Evolutionary conservation across 306 rosid species (phyloP).

Genomic region (Benincasa hispida): DNA sequence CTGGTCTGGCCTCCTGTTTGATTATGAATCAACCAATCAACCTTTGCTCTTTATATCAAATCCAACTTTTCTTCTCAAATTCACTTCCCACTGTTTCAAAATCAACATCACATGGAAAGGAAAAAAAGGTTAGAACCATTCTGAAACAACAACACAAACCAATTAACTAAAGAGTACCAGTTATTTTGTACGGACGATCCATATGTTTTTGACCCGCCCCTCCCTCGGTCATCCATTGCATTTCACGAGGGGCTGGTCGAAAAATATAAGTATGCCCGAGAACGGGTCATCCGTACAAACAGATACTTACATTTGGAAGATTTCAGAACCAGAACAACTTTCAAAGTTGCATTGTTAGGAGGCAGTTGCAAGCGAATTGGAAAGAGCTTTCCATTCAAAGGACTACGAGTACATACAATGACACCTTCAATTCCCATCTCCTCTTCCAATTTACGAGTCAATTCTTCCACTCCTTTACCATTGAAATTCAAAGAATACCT

Average conservation of each 20-base stretch:
- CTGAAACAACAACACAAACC: no score
- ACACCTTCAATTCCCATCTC: background rate
- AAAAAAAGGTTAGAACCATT: no score
- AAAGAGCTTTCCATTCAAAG: slow-evolving; percentile 1
- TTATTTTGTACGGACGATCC: no score
- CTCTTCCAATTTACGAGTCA: slow-evolving; percentile 4
- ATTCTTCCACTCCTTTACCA: slow-evolving; percentile 8
- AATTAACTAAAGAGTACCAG: no score
- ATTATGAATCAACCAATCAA: background rate
- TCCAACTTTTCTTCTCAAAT: background rate
- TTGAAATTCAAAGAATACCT: background rate
- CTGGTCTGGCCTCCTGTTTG: background rate
- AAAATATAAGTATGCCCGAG: no score
- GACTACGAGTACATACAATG: slow-evolving; percentile 9
- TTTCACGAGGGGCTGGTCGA: no score
- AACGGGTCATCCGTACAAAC: no score
- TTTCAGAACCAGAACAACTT: slow-evolving; percentile 5
- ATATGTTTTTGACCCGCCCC: no score
- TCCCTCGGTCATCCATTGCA: no score
- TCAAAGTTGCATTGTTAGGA: slow-evolving; percentile 5
- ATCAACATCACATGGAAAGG: background rate
- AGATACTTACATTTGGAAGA: slow-evolving; percentile 8
- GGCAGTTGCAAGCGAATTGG: slow-evolving; percentile 17
- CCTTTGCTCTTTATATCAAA: slow-evolving; percentile 3
- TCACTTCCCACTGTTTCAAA: slow-evolving; percentile 7